Base-by-base conservation (phyloP, 2,329 filamentous ascomycete species). In the Xylaria sp. region DNA sequence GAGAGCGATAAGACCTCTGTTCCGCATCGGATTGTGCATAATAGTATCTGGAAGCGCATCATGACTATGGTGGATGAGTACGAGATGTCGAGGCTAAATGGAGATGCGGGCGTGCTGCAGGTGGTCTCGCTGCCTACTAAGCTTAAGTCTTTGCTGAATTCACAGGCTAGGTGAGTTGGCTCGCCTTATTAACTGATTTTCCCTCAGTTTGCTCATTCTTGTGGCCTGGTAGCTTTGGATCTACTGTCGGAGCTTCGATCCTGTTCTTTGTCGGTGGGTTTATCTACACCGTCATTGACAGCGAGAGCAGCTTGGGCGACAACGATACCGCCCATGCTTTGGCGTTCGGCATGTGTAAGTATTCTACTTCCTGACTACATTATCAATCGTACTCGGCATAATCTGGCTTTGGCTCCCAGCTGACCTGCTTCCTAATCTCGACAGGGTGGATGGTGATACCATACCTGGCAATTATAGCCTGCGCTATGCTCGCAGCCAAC, bases 381-480 rank as follows among this genome's bases (percentile, higher is more conserved):
- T 17, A 25, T 22, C 5, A 22, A 39, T 5, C 3, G 1, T 17
- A n/a, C 27, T 38, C n/a, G 25, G 25, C 13, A 36, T 5, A 25
- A 39, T 53, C 33, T 5, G 0, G 7, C 2, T 22, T 4, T 10
- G 1, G 10, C 25, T 5, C 7, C 36, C 3, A 4, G 6, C 15
- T 33, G 25, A 53, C 7, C 15, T 36, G 6, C 9, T 27, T 22
- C 27, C 42, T 29, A 10, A 31, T 38, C n/a, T 13, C 2, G 31
- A 58, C 29, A 77, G 76, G 76, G 76, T 78, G 75, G 76, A 77
- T 77, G 75, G 74, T 76, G 10, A 76, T 78, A 44, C 75, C 76
- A 0, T 74, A 76, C 31, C 72, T 77, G 3, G 76, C 76, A 45
- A 77, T 77, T 9, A 70, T 77, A 1, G 74, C 76, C 2, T 76